Evolutionary conservation across 441 rosid genomes (phyloP).

Genomic region (Biscutella laevigata): DNA sequence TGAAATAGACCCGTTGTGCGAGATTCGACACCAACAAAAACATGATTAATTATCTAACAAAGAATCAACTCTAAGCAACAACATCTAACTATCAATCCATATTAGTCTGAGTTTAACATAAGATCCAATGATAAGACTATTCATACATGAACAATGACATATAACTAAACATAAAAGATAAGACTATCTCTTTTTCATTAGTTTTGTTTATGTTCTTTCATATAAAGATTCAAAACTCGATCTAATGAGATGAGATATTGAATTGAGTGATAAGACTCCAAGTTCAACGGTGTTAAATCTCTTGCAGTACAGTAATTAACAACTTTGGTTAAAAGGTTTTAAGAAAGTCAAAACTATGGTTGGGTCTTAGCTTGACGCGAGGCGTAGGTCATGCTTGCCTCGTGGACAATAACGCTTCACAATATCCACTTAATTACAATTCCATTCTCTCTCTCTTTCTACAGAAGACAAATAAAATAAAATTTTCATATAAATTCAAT

Average conservation of each 20-base stretch:
- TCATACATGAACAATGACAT: too few relatives aligned
- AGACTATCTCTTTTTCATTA: too few relatives aligned
- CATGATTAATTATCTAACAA: too few relatives aligned
- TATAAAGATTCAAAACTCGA: too few relatives aligned
- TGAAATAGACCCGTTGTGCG: too few relatives aligned
- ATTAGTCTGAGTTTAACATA: too few relatives aligned
- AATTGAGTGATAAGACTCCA: conserved; percentile 12
- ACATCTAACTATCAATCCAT: too few relatives aligned
- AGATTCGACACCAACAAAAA: too few relatives aligned
- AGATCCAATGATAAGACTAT: too few relatives aligned
- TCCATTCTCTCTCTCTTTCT: conserved; percentile 16
- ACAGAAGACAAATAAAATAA: conserved; percentile 9
- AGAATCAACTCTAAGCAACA: too few relatives aligned
- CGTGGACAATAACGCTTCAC: conserved; percentile 28
- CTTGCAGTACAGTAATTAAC: neutral
- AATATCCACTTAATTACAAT: conserved; percentile 23
- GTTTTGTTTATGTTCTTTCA: too few relatives aligned
- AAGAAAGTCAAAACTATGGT: conserved; percentile 29
- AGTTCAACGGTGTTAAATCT: conserved; percentile 20
- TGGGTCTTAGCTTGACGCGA: conserved; percentile 28
- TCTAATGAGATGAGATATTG: neutral
- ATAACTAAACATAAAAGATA: too few relatives aligned
- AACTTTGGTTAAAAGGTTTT: conserved; percentile 1
- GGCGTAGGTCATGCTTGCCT: conserved; percentile 28
- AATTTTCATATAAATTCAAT: conserved; percentile 28